phyloP scores from a whole-genome alignment of 1,284 basidiomycete genomes.

The Sutorius eximius region DNA sequence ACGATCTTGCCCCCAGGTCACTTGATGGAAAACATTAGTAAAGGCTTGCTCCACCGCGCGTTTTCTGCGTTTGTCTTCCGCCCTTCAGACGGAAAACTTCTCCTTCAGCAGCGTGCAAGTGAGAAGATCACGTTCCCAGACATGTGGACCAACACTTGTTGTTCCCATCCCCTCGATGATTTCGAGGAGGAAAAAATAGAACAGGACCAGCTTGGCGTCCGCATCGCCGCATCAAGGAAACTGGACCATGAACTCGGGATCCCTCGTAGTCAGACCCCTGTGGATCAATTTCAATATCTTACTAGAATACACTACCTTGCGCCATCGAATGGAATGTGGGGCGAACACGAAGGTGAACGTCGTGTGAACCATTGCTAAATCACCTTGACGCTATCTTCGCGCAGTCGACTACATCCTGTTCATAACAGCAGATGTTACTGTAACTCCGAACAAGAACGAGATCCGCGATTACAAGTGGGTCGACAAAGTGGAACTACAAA shows the following conservation, averaged over 20 bases:
- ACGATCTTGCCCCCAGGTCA: conserved; percentile 55
- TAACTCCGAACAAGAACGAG: conserved; percentile 87
- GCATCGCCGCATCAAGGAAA: conserved; percentile 89
- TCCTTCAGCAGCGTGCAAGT: conserved; percentile 91
- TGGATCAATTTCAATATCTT: conserved; percentile 92
- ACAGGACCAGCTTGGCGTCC: conserved; percentile 81
- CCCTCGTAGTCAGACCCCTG: conserved; percentile 70
- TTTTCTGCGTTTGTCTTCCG: conserved; percentile 98
- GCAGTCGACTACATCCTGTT: conserved; percentile 99
- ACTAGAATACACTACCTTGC: conserved; percentile 98
- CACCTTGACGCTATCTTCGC: conserved; percentile 4
- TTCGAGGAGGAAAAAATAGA: conserved; percentile 82
- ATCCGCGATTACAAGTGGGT: conserved; percentile 93
- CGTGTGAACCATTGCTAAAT: not conserved
- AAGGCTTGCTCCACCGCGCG: conserved; percentile 94
- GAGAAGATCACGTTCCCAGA: conserved; percentile 99
- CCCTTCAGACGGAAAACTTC: conserved; percentile 90
- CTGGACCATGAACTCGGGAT: conserved; percentile 98
- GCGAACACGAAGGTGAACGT: conserved; percentile 92
- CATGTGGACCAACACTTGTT: conserved; percentile 99
- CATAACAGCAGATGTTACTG: conserved; percentile 85
- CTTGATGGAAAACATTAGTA: conserved; percentile 96
- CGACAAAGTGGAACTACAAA: conserved; percentile 83
- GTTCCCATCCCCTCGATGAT: conserved; percentile 95
- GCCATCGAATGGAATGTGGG: conserved; percentile 91